Conservation (phyloP, 106 monocot genomes). For the Phalaenopsis equestris region DNA sequence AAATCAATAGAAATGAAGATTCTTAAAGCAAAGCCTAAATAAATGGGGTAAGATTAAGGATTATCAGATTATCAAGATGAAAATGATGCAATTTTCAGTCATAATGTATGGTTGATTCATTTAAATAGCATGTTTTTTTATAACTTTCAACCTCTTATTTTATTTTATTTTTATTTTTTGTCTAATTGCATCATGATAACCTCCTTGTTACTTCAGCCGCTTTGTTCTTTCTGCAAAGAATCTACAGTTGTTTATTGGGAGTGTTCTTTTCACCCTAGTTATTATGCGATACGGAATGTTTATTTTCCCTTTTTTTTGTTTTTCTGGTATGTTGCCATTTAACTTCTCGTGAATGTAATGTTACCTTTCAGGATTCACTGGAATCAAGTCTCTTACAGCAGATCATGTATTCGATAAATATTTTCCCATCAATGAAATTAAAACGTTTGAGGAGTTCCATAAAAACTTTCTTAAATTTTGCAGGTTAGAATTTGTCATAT, state of each 20-base stretch:
- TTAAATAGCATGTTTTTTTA: not conserved
- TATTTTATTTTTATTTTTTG: not conserved
- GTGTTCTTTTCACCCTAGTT: not conserved
- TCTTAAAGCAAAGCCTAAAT: not conserved
- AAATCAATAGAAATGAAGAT: not conserved
- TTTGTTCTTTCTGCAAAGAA: not conserved
- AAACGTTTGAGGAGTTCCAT: conserved; percentile 15
- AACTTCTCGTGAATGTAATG: not conserved
- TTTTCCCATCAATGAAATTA: conserved; percentile 3
- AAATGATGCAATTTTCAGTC: not conserved
- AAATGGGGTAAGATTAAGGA: not conserved
- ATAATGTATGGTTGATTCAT: not conserved
- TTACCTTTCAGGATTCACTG: conserved; percentile 20
- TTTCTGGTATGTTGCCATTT: not conserved
- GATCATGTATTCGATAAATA: conserved; percentile 16
- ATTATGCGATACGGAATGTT: not conserved
- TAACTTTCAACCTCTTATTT: not conserved
- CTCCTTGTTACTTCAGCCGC: not conserved
- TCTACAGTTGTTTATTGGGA: not conserved
- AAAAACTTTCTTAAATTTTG: conserved; percentile 25
- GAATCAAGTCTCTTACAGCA: conserved; percentile 12
- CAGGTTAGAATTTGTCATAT: conserved; percentile 14
- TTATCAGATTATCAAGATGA: not conserved
- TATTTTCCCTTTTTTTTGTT: not conserved
- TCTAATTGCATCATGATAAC: too few relatives aligned